These are phyloP conservation scores for Dioscorea zingiberensis DNA, from an alignment of 106 monocot species.

Conservation along the genomic window DNA sequence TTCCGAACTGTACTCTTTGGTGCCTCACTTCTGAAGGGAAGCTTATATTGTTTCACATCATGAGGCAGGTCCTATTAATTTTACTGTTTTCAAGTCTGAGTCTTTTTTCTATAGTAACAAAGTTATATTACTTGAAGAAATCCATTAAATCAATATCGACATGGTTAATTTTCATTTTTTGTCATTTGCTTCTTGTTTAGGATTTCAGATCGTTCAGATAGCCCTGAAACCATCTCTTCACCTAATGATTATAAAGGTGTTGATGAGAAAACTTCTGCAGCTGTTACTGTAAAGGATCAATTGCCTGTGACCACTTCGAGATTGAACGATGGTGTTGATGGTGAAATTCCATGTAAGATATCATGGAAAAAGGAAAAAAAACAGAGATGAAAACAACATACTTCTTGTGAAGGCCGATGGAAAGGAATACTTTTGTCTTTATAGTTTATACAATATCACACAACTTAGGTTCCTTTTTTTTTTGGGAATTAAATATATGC, in stretches of 20 bases:
- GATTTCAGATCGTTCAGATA: constrained; percentile 59
- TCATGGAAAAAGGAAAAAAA: background rate
- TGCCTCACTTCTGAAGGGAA: constrained; percentile 89
- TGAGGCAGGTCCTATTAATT: constrained; percentile 37
- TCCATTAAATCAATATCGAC: no score
- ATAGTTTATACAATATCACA: no score
- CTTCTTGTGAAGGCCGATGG: no score
- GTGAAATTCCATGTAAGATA: constrained; percentile 4
- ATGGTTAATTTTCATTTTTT: background rate
- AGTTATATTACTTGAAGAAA: background rate
- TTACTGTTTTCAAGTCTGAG: background rate
- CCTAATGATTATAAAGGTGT: constrained; percentile 14
- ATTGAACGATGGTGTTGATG: constrained; percentile 13
- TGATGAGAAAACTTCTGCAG: constrained; percentile 2
- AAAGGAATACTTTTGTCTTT: no score
- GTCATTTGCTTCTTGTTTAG: constrained; percentile 33
- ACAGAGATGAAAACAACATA: no score
- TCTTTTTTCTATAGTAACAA: background rate
- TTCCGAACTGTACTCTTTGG: constrained; percentile 61
- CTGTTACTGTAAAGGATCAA: constrained; percentile 8
- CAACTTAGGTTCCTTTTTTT: no score
- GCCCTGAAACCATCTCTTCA: constrained; percentile 10
- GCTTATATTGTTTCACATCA: constrained; percentile 62
- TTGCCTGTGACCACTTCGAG: constrained; percentile 10
- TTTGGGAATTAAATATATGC: no score